These are phyloP conservation scores for Candida succiphila DNA, from an alignment of 805 yeast genomes.

Conservation along the genomic window DNA sequence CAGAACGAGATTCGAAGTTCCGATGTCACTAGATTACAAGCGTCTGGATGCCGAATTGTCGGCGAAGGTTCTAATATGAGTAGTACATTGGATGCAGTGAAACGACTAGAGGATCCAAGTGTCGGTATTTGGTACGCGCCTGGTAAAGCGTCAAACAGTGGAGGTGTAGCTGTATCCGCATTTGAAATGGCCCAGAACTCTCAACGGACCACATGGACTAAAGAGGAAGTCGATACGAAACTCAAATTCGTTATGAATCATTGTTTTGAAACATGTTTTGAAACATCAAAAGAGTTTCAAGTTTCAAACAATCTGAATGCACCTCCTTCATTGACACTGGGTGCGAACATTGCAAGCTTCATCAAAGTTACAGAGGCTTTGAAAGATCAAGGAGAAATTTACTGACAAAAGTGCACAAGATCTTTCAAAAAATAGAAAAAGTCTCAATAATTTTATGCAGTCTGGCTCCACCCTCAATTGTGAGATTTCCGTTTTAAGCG, in stretches of 20 bases:
- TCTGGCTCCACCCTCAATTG: too few species aligned
- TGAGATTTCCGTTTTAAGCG: too few species aligned
- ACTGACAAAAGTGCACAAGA: constrained; percentile 13
- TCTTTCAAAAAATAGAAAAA: neutral
- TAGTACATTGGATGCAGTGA: constrained; percentile 94
- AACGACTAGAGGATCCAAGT: constrained; percentile 70
- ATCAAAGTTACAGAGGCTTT: constrained; percentile 97
- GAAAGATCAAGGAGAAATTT: constrained; percentile 91
- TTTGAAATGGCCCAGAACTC: constrained; percentile 99
- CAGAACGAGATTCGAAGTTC: constrained; percentile 96
- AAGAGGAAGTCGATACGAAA: constrained; percentile 86
- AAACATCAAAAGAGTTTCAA: constrained; percentile 74
- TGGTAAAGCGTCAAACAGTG: constrained; percentile 98
- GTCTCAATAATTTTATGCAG: too few species aligned
- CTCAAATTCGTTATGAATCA: constrained; percentile 86
- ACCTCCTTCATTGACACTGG: constrained; percentile 91
- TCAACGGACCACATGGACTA: constrained; percentile 81
- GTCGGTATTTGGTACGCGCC: constrained; percentile 93
- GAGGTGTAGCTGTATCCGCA: constrained; percentile 99
- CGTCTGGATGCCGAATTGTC: constrained; percentile 81
- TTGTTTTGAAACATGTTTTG: constrained; percentile 88
- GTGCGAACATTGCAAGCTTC: constrained; percentile 99
- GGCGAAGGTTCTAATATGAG: constrained; percentile 99
- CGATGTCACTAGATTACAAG: constrained; percentile 89
- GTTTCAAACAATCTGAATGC: constrained; percentile 53